phyloP scores from a whole-genome alignment of 1,284 basidiomycete species.

The Malassezia arunalokei region DNA sequence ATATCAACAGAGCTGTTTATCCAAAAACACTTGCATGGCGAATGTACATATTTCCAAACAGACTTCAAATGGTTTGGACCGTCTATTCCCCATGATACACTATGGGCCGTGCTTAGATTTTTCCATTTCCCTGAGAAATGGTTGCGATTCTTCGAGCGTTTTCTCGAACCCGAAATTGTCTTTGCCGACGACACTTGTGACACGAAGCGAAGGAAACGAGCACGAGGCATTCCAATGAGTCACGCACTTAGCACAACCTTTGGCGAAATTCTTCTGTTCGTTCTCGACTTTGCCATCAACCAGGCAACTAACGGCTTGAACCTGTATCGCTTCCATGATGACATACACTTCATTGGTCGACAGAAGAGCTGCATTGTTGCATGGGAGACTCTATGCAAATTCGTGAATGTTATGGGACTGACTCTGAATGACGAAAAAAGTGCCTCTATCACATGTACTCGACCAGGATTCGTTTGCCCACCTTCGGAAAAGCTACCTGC shows the following conservation, averaged over 20 bases:
- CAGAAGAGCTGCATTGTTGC: neutral
- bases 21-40: neutral
- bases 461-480: neutral
- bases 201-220: neutral
- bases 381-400: neutral
- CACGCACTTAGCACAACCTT: constrained; percentile 1
- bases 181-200: neutral
- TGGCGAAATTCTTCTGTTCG: constrained; percentile 1
- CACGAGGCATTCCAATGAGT: constrained; percentile 1
- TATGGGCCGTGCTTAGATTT: neutral
- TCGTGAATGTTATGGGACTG: neutral
- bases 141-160: neutral
- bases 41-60: constrained; percentile 1
- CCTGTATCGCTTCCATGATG: constrained; percentile 3
- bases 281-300: constrained; percentile 4
- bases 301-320: neutral
- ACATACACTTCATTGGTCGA: neutral
- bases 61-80: constrained; percentile 8
- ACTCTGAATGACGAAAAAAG: constrained; percentile 2
- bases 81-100: neutral
- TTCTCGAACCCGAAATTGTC: neutral
- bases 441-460: neutral
- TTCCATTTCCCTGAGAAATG: neutral
- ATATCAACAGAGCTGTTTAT: neutral
- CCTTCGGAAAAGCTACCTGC: neutral